Conservation (phyloP, 2,329 filamentous ascomycete species). For the Daldinia sp. region DNA sequence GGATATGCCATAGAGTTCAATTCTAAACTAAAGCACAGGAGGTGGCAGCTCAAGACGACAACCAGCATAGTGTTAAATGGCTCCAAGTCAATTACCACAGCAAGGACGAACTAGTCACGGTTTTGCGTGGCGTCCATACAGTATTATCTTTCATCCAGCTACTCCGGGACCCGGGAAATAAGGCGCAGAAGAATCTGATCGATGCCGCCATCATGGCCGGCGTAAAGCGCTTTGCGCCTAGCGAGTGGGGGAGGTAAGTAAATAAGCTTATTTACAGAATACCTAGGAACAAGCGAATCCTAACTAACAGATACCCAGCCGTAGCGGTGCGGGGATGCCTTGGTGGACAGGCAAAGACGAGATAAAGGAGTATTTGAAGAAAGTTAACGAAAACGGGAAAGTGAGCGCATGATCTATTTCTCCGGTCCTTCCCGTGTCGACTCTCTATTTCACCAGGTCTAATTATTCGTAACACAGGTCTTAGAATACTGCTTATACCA, state of each 20-base stretch:
- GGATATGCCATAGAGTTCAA: not conserved
- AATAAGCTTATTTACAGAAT: not conserved
- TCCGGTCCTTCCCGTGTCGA: too few species aligned
- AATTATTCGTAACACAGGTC: slow-evolving; percentile 48
- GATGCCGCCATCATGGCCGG: slow-evolving; percentile 66
- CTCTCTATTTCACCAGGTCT: not conserved
- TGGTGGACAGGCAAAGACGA: slow-evolving; percentile 62
- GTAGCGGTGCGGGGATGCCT: slow-evolving; percentile 44
- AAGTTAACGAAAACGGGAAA: slow-evolving; percentile 58
- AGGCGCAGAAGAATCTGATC: slow-evolving; percentile 63
- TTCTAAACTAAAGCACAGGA: slow-evolving; percentile 5
- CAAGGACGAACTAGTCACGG: slow-evolving; percentile 47
- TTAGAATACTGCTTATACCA: slow-evolving; percentile 66
- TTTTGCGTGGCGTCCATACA: slow-evolving; percentile 58
- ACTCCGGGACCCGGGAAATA: slow-evolving; percentile 45
- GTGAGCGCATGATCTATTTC: slow-evolving; percentile 39
- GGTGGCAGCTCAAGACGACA: not conserved
- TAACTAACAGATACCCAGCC: not conserved
- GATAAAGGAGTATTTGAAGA: slow-evolving; percentile 58
- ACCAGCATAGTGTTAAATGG: slow-evolving; percentile 41
- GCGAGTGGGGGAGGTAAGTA: slow-evolving; percentile 61
- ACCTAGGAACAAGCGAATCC: not conserved
- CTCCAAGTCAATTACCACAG: slow-evolving; percentile 55
- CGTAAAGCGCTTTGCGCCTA: slow-evolving; percentile 68
- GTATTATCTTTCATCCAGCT: slow-evolving; percentile 60